Base-by-base conservation (phyloP, 345 rosid species). In the Syzygium aqueum region DNA sequence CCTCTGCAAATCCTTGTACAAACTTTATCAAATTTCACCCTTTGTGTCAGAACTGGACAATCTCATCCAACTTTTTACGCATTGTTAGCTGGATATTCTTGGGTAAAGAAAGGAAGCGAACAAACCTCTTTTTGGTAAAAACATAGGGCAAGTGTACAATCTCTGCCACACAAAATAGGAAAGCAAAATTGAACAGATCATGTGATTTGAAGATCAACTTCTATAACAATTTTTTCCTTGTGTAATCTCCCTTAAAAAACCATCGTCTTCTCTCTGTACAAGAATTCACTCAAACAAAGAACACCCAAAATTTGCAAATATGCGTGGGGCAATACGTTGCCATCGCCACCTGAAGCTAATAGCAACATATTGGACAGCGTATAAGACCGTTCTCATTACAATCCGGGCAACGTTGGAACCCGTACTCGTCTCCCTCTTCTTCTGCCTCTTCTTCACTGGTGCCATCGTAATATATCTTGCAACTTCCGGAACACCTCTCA, bases 311-410 rank as follows among this genome's bases (percentile, higher is more conserved):
- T 56, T 27, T 6, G 21, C 43, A 77, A 52, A 84, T 40, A 28
- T 13, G n/a, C 40, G 51, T 28, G 49, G 27, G 57, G 87, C 49
- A 21, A 73, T 37, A 73, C 13, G 11, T 37, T 73, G 82, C 5
- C 82, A 37, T 73, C 49, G 82, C 82, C 82, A 37, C 49, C 49
- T 1, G 82, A 73, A 73, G 86, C 89, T 88, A 87, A 88, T 90
- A 90, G 89, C 97, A 97, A 88, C 98, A 92, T 84, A 93, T 86
- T 21, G 97, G 98, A 65, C 99, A 98, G 30, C 98, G 92, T 30
- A 94, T 90, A 49, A 98, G 92, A 46, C 99, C 99, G 90, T 98
- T 98, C 88, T 98, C 99, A 90, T 98, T 96, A 87, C 99, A 98
- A 91, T 94, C 95, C n/a, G 96, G 95, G 86, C 99, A 96, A 46